These are phyloP conservation scores for Acer yangbiense DNA, from an alignment of 345 rosid genomes.

Conservation along the genomic window DNA sequence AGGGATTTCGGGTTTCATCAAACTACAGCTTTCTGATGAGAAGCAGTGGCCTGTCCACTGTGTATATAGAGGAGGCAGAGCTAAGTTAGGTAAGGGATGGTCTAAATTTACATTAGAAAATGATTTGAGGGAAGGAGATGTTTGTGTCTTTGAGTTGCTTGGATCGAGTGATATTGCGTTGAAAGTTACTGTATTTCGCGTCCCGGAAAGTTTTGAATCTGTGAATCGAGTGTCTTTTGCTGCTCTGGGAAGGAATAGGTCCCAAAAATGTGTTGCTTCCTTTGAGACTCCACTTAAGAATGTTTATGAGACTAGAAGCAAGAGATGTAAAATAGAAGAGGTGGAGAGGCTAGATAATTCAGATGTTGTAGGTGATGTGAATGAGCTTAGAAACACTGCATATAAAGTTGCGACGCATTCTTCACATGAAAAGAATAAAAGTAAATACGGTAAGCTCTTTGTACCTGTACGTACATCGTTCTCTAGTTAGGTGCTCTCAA, in stretches of 20 bases:
- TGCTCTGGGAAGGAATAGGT: background rate
- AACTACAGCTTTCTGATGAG: constrained; percentile 43
- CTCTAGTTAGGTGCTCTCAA: background rate
- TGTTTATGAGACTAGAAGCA: background rate
- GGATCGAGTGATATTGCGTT: constrained; percentile 35
- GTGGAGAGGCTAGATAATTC: background rate
- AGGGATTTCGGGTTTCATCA: constrained; percentile 36
- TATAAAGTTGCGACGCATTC: background rate
- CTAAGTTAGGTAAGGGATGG: constrained; percentile 58
- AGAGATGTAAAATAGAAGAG: constrained; percentile 18
- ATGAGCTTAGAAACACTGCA: background rate
- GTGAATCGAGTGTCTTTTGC: constrained; percentile 17
- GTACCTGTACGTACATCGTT: background rate
- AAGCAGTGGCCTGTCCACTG: constrained; percentile 55
- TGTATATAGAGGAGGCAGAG: constrained; percentile 25
- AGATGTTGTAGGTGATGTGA: background rate
- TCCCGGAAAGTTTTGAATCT: constrained; percentile 25
- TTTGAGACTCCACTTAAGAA: background rate
- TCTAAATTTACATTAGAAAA: constrained; percentile 47
- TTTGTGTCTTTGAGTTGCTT: constrained; percentile 61
- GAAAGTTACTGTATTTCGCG: constrained; percentile 52
- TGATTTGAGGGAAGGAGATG: constrained; percentile 58
- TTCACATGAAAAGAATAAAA: background rate
- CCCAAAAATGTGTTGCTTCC: background rate
- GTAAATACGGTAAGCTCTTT: constrained; percentile 28